These are phyloP conservation scores for Bombardia bombarda DNA, from an alignment of 495 filamentous ascomycete species.

Conservation along the genomic window DNA sequence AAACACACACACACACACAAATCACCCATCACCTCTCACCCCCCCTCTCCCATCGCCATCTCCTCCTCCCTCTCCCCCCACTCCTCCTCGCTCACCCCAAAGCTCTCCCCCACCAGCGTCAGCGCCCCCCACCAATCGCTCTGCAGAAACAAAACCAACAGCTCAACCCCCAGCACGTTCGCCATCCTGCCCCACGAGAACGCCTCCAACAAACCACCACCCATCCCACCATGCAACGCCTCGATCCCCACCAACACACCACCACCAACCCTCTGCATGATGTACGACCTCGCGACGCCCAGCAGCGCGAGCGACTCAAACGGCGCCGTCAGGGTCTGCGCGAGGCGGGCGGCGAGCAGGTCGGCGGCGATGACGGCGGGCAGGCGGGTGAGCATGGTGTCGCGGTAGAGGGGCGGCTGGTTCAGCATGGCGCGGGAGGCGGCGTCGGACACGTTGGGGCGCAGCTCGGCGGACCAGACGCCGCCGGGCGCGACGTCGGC, in stretches of 20 bases:
- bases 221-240: not conserved
- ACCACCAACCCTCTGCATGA: conserved; percentile 6
- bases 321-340: conserved; percentile 25
- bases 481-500: conserved; percentile 26
- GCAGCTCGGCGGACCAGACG: conserved; percentile 50
- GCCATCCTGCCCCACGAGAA: conserved; percentile 14
- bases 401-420: conserved; percentile 24
- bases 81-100: conserved; percentile 27
- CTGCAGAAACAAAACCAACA: conserved; percentile 20
- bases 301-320: conserved; percentile 21
- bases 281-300: conserved; percentile 15
- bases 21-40: not conserved
- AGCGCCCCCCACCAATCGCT: conserved; percentile 26
- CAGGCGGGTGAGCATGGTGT: conserved; percentile 28
- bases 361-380: conserved; percentile 29
- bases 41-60: not conserved
- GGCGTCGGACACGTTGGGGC: conserved; percentile 30
- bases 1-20: too few species aligned
- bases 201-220: conserved; percentile 11
- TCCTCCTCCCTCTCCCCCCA: conserved; percentile 16
- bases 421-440: not conserved
- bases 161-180: conserved; percentile 29
- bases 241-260: not conserved
- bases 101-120: conserved; percentile 19
- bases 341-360: conserved; percentile 22